A percentile compares a stretch with the other conserved stretches of the same genome.
Conservation (phyloP, 2,329 filamentous ascomycete genomes). For the Xylariales sp. region DNA sequence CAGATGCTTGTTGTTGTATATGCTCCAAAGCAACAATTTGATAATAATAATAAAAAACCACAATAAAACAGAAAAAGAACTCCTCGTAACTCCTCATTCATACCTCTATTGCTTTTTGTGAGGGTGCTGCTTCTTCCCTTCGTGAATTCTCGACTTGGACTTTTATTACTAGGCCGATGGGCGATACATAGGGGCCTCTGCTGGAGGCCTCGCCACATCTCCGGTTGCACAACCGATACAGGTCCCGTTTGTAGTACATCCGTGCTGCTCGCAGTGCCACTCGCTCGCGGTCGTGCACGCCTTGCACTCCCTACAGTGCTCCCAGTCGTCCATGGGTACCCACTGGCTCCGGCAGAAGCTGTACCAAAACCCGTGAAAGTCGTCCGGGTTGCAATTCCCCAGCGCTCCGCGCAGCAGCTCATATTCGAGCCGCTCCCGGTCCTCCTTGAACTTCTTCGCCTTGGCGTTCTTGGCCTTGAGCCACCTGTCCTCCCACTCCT, state of each 20-base stretch:
- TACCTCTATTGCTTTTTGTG: conserved; percentile 6
- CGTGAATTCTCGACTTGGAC: too few relatives aligned
- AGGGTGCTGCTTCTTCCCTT: too few relatives aligned
- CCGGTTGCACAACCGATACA: conserved; percentile 19
- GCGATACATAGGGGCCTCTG: too few relatives aligned
- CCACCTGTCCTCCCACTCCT: conserved; percentile 26
- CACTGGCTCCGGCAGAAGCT: conserved; percentile 27
- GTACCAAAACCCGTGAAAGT: conserved; percentile 26
- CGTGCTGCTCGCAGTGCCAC: conserved; percentile 28
- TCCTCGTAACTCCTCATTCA: conserved; percentile 7
- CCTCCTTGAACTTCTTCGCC: conserved; percentile 24
- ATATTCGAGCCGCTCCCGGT: conserved; percentile 26
- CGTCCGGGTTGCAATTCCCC: conserved; percentile 22
- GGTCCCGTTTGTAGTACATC: conserved; percentile 22
- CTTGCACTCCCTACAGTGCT: conserved; percentile 26
- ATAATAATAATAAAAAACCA: too few relatives aligned
- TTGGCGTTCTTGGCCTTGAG: conserved; percentile 21
- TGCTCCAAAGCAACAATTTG: too few relatives aligned
- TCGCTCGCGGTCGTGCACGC: conserved; percentile 21
- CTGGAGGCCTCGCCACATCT: conserved; percentile 16
- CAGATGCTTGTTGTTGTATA: not conserved
- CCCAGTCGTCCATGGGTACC: conserved; percentile 21
- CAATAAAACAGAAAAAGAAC: conserved; percentile 3
- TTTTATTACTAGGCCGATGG: too few relatives aligned
- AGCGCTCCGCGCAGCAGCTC: conserved; percentile 26